A percentile compares a stretch with the other conserved stretches of the same genome.
Evolutionary conservation across 352 stramenopile genomes (phyloP).

Genomic region (Globisporangium okanoganense): DNA sequence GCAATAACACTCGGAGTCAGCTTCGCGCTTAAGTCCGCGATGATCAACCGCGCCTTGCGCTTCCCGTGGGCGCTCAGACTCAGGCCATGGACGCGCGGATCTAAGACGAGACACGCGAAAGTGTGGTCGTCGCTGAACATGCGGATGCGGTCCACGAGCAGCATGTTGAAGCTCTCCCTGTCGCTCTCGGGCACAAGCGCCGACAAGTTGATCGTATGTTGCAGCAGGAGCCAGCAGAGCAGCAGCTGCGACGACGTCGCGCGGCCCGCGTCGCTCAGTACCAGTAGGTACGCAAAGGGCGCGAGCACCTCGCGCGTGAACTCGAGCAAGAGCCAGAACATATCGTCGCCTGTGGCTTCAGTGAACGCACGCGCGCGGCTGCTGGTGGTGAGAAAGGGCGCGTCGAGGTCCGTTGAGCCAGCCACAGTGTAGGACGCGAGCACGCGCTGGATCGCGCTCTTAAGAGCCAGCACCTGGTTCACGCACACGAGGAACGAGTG

Average conservation of each 20-base stretch:
- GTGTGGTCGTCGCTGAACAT: conserved; percentile 19
- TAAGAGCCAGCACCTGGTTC: conserved; percentile 14
- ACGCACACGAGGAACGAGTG: conserved; percentile 21
- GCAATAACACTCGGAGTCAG: conserved; percentile 6
- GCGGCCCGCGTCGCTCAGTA: conserved; percentile 24
- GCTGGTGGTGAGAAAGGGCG: not conserved
- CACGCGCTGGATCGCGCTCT: conserved; percentile 9
- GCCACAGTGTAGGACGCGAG: not conserved
- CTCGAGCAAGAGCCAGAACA: conserved; percentile 25
- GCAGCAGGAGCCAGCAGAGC: conserved; percentile 25
- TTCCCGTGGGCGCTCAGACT: conserved; percentile 30
- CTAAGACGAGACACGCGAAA: conserved; percentile 30
- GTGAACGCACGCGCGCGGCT: not conserved
- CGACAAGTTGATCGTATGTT: conserved; percentile 12
- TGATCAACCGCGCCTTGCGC: conserved; percentile 23
- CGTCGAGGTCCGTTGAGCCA: not conserved
- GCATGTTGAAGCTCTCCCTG: conserved; percentile 19
- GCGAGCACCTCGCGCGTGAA: conserved; percentile 15
- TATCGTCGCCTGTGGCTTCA: conserved; percentile 10
- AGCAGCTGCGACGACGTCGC: conserved; percentile 27
- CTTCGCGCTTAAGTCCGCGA: conserved; percentile 16
- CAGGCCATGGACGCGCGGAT: conserved; percentile 30
- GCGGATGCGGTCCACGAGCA: conserved; percentile 20
- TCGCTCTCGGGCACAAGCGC: conserved; percentile 12
- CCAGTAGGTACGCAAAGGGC: conserved; percentile 23